Base-by-base conservation (phyloP, 73 alveolate genomes). In the Tetrahymena borealis region DNA sequence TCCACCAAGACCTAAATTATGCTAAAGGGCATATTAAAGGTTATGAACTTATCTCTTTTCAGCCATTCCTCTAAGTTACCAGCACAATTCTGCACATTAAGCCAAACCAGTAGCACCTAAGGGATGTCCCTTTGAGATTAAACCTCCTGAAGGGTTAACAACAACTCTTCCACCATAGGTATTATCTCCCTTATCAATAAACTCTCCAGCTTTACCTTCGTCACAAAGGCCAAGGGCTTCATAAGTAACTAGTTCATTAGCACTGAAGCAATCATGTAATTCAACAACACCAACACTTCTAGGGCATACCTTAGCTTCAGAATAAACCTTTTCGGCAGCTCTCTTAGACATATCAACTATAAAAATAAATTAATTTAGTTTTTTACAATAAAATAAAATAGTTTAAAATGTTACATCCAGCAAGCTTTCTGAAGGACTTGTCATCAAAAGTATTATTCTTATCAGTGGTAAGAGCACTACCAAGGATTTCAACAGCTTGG, bases 41-140 rank as follows among this genome's bases (percentile, higher is more conserved):
- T 96, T 97, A 90, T 95, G 94, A 90, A 97, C 99, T 93, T 97
- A 94, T 95, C 99, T 96, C 95, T 95, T 95, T 40, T 96, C 98
- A 43, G 99, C 99, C 98, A 94, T 95, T 10, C 97, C 97, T 91
- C 98, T 95, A 33, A 97, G 90, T 93, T 97, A 94, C 99, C 99
- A 97, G 96, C 98, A 96, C 36, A 97, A 95, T 79, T 97, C 99
- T 13, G 99, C 94, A 90, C 98, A 96, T 93, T 97, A 95, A 18
- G 99, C 99, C 38, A 97, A 94, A 18, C 99, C 99, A 78, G 99
- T 97, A 18, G 99, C 99, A 31, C 99, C 99, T 24, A 97, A 91
- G 0, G 99, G 99, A 90, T 97, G 99, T 32, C 99, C 99, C 93
- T 97, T 97, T 0, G 98, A 95, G 78, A 97, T 97, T 20, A 97